Base-by-base conservation (phyloP, 495 filamentous ascomycete species). In the Poronia punctata region DNA sequence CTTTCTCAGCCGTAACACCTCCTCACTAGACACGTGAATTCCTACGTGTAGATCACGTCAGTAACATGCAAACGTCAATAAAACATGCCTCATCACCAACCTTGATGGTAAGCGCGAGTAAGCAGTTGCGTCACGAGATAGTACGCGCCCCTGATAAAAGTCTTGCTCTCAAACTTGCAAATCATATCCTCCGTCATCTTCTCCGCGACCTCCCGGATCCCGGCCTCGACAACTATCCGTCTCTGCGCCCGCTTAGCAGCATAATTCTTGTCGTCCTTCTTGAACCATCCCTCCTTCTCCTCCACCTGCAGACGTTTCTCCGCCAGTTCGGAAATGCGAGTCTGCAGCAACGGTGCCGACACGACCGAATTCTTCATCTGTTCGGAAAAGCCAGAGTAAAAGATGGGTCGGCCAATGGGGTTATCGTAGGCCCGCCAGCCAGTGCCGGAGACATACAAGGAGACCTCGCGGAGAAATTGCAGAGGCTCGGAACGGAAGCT, bases 91-190 rank as follows among this genome's bases (percentile, higher is more conserved):
- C 74, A 21, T 11, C 4, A 35, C 48, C 0, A 4, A 58, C 86
- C 92, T 66, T 96, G 89, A 56, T 96, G 87, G 64, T 98, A 98
- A 9, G 90, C 88, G 42, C 92, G 73, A 9, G 88, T 88, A 40
- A 96, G 68, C 26, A 96, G 72, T 60, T 97, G 89, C 7, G 88
- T 90, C 46, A 72, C 72, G 33, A 94, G 48, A 63, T 95, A 97
- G 58, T 97, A 97, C 35, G 92, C 90, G 11, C 82, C 77, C 17
- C 92, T 67, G 49, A 98, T 96, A 52, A 97, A 96, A 18, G 74
- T 68, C 57, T 90, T 95, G 65, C 83, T 93, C 65, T 98, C 92
- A 68, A 96, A 89, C 63, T 97, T 98, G 75, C 92, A 96, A 39
- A 97, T 95, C 92, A 97, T 98, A 33, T 82, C 79, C 52, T 95